These are phyloP conservation scores for Trichothecium sympodiale DNA, from an alignment of 2,329 filamentous ascomycete species.

Conservation along the genomic window DNA sequence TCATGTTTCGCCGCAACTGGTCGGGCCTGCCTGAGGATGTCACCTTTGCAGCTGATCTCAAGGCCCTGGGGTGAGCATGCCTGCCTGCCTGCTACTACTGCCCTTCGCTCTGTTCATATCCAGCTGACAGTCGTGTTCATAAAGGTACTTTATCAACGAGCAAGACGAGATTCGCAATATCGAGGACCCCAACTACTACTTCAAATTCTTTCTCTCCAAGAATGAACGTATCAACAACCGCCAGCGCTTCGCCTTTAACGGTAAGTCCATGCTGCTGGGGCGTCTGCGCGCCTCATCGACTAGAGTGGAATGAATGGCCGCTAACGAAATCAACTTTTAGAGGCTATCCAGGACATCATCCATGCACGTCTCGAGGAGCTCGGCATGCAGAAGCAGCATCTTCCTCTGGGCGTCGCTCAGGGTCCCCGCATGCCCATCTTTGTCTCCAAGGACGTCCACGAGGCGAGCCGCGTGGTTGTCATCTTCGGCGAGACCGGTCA, in stretches of 20 bases:
- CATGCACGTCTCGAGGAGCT: slow-evolving; percentile 47
- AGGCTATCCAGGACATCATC: slow-evolving; percentile 50
- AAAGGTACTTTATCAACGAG: slow-evolving; percentile 68
- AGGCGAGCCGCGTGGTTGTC: slow-evolving; percentile 54
- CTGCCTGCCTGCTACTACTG: neutral
- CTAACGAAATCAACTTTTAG: no score
- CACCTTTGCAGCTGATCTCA: slow-evolving; percentile 52
- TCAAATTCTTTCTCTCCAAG: slow-evolving; percentile 62
- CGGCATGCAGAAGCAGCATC: slow-evolving; percentile 46
- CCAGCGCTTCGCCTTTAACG: slow-evolving; percentile 63
- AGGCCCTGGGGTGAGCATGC: slow-evolving; percentile 53
- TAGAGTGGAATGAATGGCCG: no score
- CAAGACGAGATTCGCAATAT: slow-evolving; percentile 65
- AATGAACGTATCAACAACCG: slow-evolving; percentile 69
- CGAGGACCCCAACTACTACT: slow-evolving; percentile 55
- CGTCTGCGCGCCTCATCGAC: no score
- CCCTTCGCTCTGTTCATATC: neutral
- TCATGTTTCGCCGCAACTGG: slow-evolving; percentile 63
- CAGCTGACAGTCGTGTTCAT: neutral
- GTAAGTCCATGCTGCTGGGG: no score
- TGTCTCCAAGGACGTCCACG: slow-evolving; percentile 35
- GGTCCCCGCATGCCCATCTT: slow-evolving; percentile 62
- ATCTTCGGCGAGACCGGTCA: slow-evolving; percentile 63
- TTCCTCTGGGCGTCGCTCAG: slow-evolving; percentile 42
- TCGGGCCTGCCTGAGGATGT: slow-evolving; percentile 61